Base-by-base conservation (phyloP, 1,139 yeast genomes). In the Hyphopichia wangnamkhiaoensis region DNA sequence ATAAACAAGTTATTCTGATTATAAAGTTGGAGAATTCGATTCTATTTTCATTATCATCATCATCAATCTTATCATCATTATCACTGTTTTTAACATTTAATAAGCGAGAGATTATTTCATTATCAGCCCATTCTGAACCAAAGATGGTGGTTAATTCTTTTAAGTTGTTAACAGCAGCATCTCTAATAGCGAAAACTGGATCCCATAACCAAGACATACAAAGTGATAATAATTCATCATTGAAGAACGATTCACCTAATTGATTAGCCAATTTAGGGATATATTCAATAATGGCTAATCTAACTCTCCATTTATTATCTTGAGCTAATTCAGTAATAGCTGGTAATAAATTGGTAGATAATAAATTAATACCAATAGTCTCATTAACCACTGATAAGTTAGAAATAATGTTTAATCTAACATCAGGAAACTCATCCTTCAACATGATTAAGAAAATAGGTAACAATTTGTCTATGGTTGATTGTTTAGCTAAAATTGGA, bases 131-230 rank as follows among this genome's bases (percentile, higher is more conserved):
- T 32, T 82, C 82, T 18, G 93, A 82, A 24, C 98, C 98, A 64
- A 93, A 94, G 33, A 88, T 90, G 47, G 77, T 78, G 4, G 96
- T 83, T 53, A 94, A 74, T 53, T 85, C 84, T 50, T 79, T 82
- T 53, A 93, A 72, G 61, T 91, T 94, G 44, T 75, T 68, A 26
- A 94, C 96, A 1, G 98, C 98, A 12, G 98, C 98, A 53, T 90
- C 95, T 63, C 99, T 82, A 47, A 94, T 91, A 6, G 98, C 93
- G 64, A 81, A 93, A 31, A 94, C 98, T 13, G 94, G 87, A 66
- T 94, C 99, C 96, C 98, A 91, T 50, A 94, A 74, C 98, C 98
- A 94, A 17, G 93, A 86, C 80, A 94, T 80, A 58, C 97, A 94
- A 51, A 94, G 72, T 36, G 87, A 82, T 46, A 95, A 91, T 52